Base-by-base conservation (phyloP, 495 filamentous ascomycete genomes). In the Ascobolus immersus region DNA sequence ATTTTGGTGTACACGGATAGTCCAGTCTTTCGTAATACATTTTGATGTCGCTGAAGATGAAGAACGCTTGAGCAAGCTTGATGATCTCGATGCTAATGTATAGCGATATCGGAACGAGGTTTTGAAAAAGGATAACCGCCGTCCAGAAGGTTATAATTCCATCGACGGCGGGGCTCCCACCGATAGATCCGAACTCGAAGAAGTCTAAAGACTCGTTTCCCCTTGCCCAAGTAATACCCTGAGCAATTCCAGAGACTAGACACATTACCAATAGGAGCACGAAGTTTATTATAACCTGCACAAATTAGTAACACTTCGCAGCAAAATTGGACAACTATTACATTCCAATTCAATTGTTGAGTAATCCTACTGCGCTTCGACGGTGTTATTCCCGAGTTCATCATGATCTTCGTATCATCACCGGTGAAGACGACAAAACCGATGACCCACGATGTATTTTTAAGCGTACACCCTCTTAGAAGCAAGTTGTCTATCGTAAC, bases 1-100 rank as follows among this genome's bases (percentile, higher is more conserved):
- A 80, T 44, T 94, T 94, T 9, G 89, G 89, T 4, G 90, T 78
- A 50, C 89, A 99, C 2, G 80, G 78, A 44, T 89, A 77, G 44
- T 86, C 81, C 44, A 94, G 63, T 49, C 67, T 71, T 15, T 82
- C 84, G 57, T 96, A 92, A 52, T 93, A 94, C 84, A 96, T 96
- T 43, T 67, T 66, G 3, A 75, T 55, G 51, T 99, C 89, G 53
- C 73, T 91, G 57, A 86, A 92, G 43, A 99, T 99, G 59, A 99
- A 99, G 52, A 84, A 73, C 2, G 84, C 89, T 52, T 99, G 89
- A 10, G 70, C 58, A 2, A 84, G 86, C 36, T 80, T 74, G 33
- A 94, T 76, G 34, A 99, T 91, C 59, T 99, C 89, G 21, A 94
- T 71, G 15, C 82, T 77, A 50, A 99, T 99, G 55, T 90, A 94